Base-by-base conservation (phyloP, 2,329 filamentous ascomycete species). In the Nannizziopsis barbatae region DNA sequence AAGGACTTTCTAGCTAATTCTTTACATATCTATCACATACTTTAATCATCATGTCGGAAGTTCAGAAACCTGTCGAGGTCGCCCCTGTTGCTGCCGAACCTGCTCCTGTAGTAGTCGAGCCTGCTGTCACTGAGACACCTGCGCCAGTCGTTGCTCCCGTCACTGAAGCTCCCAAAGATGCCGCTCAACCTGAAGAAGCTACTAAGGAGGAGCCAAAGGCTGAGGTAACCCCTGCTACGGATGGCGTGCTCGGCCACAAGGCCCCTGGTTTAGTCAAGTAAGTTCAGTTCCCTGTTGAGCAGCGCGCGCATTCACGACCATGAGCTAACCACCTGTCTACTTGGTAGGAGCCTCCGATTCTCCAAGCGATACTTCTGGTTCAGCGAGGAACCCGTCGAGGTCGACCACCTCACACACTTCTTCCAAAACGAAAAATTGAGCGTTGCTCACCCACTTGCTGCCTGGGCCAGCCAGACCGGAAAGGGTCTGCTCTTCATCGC, bases 321-420 rank as follows among this genome's bases (percentile, higher is more conserved):
- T 7, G 17, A 47, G n/a, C 20, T 17, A 27, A 15, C 66, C 50
- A 42, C 52, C 50, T 50, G 35, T 53, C 32, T 11, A 27, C 36
- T 31, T 30, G 40, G 31, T 59, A 93, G 86, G 79, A 85, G 87
- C 68, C 78, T 96, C 62, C 81, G 86, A 60, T 89, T 88, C 73
- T 80, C 82, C 67, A 95, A 95, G 80, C 87, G 88, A 67, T 86
- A 86, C 73, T 95, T 96, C 74, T 89, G 83, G 78, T 86, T 90
- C 71, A 79, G 81, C 58, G 73, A 78, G 43, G 84, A 88, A 49
- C 71, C 84, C 43, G 68, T 93, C 52, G 79, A 88, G 62, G 71
- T 79, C 59, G 83, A 90, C 70, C 76, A 83, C 63, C 76, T 95
- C 50, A 69, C 75, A 57, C 71, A 76, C 59, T 95, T 90, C 74